phyloP scores from a whole-genome alignment of 2,329 filamentous ascomycete genomes.

The Arthrobotrys entomopaga region DNA sequence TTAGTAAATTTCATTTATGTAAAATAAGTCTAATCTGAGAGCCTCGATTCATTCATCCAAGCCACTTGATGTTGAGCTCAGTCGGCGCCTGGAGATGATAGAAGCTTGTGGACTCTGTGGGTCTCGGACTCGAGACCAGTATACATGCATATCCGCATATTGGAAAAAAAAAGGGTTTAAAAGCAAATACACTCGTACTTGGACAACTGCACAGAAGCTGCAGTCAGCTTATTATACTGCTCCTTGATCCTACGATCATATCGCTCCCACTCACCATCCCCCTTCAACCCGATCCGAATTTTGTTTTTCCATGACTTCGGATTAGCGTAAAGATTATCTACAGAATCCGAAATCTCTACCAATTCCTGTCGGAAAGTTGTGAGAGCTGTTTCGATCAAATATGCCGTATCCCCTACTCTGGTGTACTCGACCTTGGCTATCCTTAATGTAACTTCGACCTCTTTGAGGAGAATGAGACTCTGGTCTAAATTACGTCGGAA shows the following conservation, averaged over 20 bases:
- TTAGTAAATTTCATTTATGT: conserved; percentile 4
- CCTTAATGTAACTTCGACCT: not conserved
- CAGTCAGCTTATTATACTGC: conserved; percentile 40
- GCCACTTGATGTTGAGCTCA: not conserved
- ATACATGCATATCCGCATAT: not conserved
- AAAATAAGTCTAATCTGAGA: not conserved
- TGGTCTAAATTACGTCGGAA: conserved; percentile 28
- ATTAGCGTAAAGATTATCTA: conserved; percentile 25
- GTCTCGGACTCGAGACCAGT: too few relatives aligned
- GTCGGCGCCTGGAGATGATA: not conserved
- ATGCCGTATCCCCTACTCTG: conserved; percentile 21
- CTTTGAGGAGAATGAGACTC: conserved; percentile 14
- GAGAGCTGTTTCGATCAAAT: conserved; percentile 7
- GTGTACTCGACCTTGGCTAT: conserved; percentile 20
- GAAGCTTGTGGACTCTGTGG: too few relatives aligned
- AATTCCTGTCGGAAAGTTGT: conserved; percentile 28
- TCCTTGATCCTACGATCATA: conserved; percentile 28
- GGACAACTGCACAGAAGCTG: conserved; percentile 51
- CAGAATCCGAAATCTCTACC: conserved; percentile 3
- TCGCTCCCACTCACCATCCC: conserved; percentile 41
- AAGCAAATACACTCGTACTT: conserved; percentile 37
- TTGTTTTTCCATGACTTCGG: conserved; percentile 31
- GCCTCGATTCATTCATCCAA: not conserved
- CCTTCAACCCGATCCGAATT: conserved; percentile 32
- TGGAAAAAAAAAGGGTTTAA: not conserved